Evolutionary conservation across 2,329 filamentous ascomycete genomes (phyloP), one percentile per base, ranked within the genome.

Genomic region (Sporothrix curviconia): DNA sequence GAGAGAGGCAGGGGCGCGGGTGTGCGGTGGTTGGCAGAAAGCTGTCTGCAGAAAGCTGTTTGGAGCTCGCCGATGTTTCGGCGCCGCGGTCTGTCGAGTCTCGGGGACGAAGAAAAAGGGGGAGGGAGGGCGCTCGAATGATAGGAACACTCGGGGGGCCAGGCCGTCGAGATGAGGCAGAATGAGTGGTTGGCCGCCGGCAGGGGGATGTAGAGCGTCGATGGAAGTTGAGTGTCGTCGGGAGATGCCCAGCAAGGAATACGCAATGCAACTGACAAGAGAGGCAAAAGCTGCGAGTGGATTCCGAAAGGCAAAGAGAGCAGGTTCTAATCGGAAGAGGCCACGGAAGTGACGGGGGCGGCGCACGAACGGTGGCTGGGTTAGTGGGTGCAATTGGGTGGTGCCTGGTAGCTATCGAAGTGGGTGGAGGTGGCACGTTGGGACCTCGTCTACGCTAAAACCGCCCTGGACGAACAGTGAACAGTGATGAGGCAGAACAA

Each of bases 361-460:
- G 42, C 40, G 40, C 55, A 52, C 55, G 40, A 47, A 57, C 40
- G 55, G 50, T 58, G 56, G 56, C 56, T 58, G 56, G 56, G 43
- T 32, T 54, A 40, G 43, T 34, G 49, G 15, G 30, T 8, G 30
- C 30, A 34, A n/a, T 50, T 50, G 47, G 32, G 47, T 50, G 19
- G 46, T 37, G 46, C 32, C 46, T 25, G 22, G 19, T 24, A 50
- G 19, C 46, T 34, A 6, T 15, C 11, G n/a, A 36, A 50, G 22
- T 39, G 34, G 19, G 34, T 14, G 32, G 34, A 22, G 28, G 6
- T 32, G 28, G 28, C 28, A 5, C 6, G 28, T 11, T 32, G 28
- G 28, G 28, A 32, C 28, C n/a, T n/a, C n/a, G n/a, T n/a, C n/a
- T n/a, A n/a, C n/a, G n/a, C n/a, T n/a, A n/a, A n/a, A n/a, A n/a